phyloP scores from a whole-genome alignment of 1,284 basidiomycete species.

The Omphalotus olearius region DNA sequence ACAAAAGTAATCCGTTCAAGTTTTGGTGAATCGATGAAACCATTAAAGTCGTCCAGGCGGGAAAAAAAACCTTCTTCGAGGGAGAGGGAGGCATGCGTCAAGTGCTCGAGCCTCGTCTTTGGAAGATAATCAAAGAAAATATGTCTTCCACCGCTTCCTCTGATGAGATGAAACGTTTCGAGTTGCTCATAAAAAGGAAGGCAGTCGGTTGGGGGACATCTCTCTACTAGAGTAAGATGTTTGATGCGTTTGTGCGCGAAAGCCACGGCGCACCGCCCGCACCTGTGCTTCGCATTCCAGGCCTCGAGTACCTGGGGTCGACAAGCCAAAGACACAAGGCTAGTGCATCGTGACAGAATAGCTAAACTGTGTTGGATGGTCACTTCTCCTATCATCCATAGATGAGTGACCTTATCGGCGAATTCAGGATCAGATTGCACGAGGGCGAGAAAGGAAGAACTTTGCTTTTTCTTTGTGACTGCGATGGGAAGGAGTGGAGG shows the following conservation, averaged over 20 bases:
- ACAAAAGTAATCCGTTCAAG: background rate
- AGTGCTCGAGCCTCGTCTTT: background rate
- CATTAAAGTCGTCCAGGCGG: background rate
- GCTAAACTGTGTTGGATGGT: background rate
- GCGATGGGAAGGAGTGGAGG: conserved; percentile 10
- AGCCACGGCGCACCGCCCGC: background rate
- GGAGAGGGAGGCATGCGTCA: background rate
- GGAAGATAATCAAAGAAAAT: background rate
- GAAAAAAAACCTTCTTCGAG: background rate
- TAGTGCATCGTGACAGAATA: conserved; percentile 25
- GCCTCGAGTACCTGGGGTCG: conserved; percentile 13
- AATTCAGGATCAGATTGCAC: conserved; percentile 8
- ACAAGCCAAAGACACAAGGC: conserved; percentile 24
- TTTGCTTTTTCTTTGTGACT: conserved; percentile 3
- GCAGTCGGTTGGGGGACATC: background rate
- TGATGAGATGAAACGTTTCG: conserved; percentile 3
- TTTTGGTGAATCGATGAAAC: background rate
- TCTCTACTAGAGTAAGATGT: conserved; percentile 12
- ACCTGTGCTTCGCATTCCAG: conserved; percentile 6
- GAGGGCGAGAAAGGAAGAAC: conserved; percentile 12
- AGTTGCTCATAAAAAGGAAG: background rate
- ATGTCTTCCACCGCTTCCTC: background rate
- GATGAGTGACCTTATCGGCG: conserved; percentile 12
- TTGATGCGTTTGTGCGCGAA: background rate
- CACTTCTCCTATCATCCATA: conserved; percentile 16